Evolutionary conservation across 2,329 filamentous ascomycete species (phyloP), one percentile per base, ranked within the genome.

Genomic region (Juglanconis oblonga): DNA sequence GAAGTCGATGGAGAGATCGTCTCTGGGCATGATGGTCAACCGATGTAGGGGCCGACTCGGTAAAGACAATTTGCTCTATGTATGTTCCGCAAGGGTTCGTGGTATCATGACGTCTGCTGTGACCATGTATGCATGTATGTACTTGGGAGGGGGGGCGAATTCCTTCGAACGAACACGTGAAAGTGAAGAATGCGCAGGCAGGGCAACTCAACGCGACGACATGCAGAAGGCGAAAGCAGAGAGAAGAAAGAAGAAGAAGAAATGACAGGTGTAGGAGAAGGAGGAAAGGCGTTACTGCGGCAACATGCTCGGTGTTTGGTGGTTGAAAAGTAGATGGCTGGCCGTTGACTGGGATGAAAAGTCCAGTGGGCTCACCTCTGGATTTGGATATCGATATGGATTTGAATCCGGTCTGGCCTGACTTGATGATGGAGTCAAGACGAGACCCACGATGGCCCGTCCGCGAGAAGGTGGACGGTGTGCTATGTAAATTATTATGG

Each of bases 1-100:
- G 73, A 87, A 87, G 76, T 88, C 86, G 79, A 88, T 88, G 71
- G 84, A 83, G 68, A 88, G 77, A 72, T 88, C 86, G 86, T 88
- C 86, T 86, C 86, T 88, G 79, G 86, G 86, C 86, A 88, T 88
- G 75, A 76, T 81, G 38, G 83, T 86, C 83, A 86, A 86, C 75
- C 58, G 58, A 29, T 48, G 61, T 57, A 52, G 57, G 36, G 36
- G n/a, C 51, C 45, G 54, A 69, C 71, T 67, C 66, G 65, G 66
- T 60, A 29, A 52, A 51, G 44, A 61, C 40, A 32, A 32, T n/a
- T 24, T 7, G 44, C 42, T 52, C 47, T 62, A 55, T 59, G 64
- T 35, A 17, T 54, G 36, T 38, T 64, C 65, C 38, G 31, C 29
- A 40, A 33, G 50, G 32, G 38, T 9, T 57, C 36, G 51, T 35